Evolutionary conservation across 2,329 filamentous ascomycete genomes (phyloP), one percentile per base, ranked within the genome.

Genomic region (Hymenotorrendiella dingleyae): DNA sequence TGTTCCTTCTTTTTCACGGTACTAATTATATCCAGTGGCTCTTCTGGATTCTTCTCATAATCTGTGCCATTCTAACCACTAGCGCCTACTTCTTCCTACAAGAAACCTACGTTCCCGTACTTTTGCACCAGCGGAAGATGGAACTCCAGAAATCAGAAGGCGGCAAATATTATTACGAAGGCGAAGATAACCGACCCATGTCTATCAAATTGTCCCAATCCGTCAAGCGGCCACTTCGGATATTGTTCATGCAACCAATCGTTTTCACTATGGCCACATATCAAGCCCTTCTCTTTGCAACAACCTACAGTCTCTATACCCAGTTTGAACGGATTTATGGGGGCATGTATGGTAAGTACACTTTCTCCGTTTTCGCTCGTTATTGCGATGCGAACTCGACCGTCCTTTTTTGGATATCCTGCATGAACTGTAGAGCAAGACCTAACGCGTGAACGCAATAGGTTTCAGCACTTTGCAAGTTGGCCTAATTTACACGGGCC

Each of bases 91-190:
- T 68, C 19, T 62, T 72, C 41, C 68, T 65, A 39, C 55, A 55
- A 12, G 71, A 75, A 55, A 74, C 70, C 2, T 71, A 70, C 53
- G 68, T 68, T 29, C 64, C 63, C 19, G 68, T 78, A 4, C 66
- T 78, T 21, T 72, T 78, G 19, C 57, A 65, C 21, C 60, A 68
- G n/a, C 65, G 64, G 29, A 78, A 78, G 57, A 64, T 69, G 0
- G 50, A 56, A 23, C 64, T 48, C 42, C 60, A 80, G 17, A 59
- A 62, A 32, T 63, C 59, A 32, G 68, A 75, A 43, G n/a, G n/a
- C n/a, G 64, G 74, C 7, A 56, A 55, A 22, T 75, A 69, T 57
- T 76, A 76, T 50, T 62, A 68, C 20, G 44, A 43, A 2, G 36
- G 48, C 47, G 67, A 1, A 54, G 60, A 4, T 55, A 7, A 6